A percentile compares a stretch with the other conserved stretches of the same genome.
Conservation (phyloP, 2,329 filamentous ascomycete species). For the Peltaster fructicola region DNA sequence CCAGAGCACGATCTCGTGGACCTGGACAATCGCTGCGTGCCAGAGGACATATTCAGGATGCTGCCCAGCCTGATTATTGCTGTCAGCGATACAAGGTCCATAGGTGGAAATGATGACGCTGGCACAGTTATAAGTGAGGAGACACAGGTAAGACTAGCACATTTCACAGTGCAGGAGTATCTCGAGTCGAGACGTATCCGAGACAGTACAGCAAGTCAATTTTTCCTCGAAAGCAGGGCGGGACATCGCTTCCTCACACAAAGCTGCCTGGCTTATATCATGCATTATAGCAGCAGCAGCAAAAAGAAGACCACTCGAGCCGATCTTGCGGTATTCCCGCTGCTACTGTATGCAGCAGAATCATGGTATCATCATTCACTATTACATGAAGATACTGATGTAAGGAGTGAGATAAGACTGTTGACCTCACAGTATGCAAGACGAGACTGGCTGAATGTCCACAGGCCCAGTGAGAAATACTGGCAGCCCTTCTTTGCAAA, state of each 20-base stretch:
- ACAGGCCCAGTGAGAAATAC: slow-evolving; percentile 3
- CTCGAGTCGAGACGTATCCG: slow-evolving; percentile 8
- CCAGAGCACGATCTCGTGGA: slow-evolving; percentile 4
- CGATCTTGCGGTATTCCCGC: slow-evolving; percentile 6
- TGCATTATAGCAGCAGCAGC: slow-evolving; percentile 4
- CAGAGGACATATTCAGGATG: slow-evolving; percentile 6
- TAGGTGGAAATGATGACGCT: no score
- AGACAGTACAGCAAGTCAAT: slow-evolving; percentile 4
- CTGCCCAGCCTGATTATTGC: slow-evolving; percentile 4
- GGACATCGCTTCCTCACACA: slow-evolving; percentile 6
- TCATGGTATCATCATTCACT: slow-evolving; percentile 6
- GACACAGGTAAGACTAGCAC: slow-evolving; percentile 9
- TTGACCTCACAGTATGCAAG: slow-evolving; percentile 2
- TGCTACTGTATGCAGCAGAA: slow-evolving; percentile 6
- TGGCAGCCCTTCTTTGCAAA: neutral
- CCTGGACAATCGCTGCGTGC: slow-evolving; percentile 4
- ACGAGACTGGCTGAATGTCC: slow-evolving; percentile 5
- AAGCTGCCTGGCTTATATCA: slow-evolving; percentile 7
- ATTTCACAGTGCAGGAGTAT: slow-evolving; percentile 13
- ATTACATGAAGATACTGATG: slow-evolving; percentile 3
- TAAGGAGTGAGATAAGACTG: slow-evolving; percentile 3
- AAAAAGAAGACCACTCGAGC: slow-evolving; percentile 4
- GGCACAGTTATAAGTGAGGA: slow-evolving; percentile 2
- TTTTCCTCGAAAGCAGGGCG: slow-evolving; percentile 4
- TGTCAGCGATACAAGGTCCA: no score